Evolutionary conservation across 2,329 filamentous ascomycete species (phyloP), one percentile per base, ranked within the genome.

Genomic region (Aspergillus oerlinghausenensis): DNA sequence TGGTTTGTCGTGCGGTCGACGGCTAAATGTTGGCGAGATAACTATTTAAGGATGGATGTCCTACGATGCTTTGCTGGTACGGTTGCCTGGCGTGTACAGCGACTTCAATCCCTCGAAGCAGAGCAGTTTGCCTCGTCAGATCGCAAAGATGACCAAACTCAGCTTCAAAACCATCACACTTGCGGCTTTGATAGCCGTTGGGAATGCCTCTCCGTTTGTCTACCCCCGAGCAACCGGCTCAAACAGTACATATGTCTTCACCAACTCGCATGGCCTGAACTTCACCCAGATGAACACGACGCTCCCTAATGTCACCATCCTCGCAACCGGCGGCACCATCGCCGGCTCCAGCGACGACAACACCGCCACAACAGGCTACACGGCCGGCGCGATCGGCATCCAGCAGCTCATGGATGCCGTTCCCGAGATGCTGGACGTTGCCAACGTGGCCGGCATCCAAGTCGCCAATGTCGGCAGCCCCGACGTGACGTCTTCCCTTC

Each of bases 371-470:
- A 63, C 65, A 49, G 65, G 65, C 40, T 67, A 67, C 56, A 55
- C 65, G 49, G 58, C 65, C 11, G 65, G 63, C 9, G 65, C 65
- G 3, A 50, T 66, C 6, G 61, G 63, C 9, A 64, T 67, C 52
- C 57, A 64, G 25, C 51, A 57, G n/a, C 58, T 67, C 19, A 65
- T 70, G 25, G 59, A 67, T 14, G 56, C 60, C 4, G 63, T 68
- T 14, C 68, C 67, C 9, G 59, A 66, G 21, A 61, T 67, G 55
- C 60, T 67, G 40, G 55, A 65, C 21, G 56, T 67, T 29, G 64
- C 65, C 57, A 70, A 70, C 47, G 62, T 69, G 5, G 63, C 63
- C 9, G 66, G 64, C 25, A 58, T 67, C 7, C 68, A 70, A 52
- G 59, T 67, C 9, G 50, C 64, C 54, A 70, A 69, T 51, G 65